Conservation (phyloP, 2,329 filamentous ascomycete species). For the Hymenoscyphus fructigenus region DNA sequence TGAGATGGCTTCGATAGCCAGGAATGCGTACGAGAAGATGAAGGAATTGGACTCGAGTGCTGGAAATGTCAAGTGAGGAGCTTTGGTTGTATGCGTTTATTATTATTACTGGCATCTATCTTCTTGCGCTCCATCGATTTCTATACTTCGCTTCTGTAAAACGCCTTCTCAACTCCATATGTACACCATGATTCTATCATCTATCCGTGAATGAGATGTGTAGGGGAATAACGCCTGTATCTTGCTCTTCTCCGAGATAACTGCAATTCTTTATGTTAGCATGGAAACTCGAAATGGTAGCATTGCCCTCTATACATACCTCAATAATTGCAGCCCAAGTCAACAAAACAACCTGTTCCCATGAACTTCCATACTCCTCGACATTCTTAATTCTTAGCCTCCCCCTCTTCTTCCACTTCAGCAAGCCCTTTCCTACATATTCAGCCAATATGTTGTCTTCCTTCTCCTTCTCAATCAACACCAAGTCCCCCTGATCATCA, state of each 20-base stretch:
- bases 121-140: background rate
- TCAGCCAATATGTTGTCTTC: constrained; percentile 25
- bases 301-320: constrained; percentile 16
- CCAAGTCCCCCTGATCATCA: constrained; percentile 30
- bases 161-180: background rate
- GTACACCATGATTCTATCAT: background rate
- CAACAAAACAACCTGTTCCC: constrained; percentile 28
- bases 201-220: constrained; percentile 21
- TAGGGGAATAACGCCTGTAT: constrained; percentile 26
- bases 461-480: constrained; percentile 26
- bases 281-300: background rate
- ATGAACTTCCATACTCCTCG: constrained; percentile 20
- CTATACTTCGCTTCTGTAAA: background rate
- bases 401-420: constrained; percentile 32
- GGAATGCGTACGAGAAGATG: background rate
- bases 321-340: constrained; percentile 29
- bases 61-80: background rate
- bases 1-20: too few relatives aligned
- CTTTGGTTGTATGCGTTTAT: background rate
- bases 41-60: background rate
- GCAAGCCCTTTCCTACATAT: constrained; percentile 27
- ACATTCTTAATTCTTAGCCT: constrained; percentile 22
- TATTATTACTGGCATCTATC: background rate
- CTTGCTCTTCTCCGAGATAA: constrained; percentile 26
- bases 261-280: constrained; percentile 13